A percentile compares a stretch with the other conserved stretches of the same genome.
Conservation (phyloP, 139 green algal genomes). For the Auxenochlorella protothecoides region DNA sequence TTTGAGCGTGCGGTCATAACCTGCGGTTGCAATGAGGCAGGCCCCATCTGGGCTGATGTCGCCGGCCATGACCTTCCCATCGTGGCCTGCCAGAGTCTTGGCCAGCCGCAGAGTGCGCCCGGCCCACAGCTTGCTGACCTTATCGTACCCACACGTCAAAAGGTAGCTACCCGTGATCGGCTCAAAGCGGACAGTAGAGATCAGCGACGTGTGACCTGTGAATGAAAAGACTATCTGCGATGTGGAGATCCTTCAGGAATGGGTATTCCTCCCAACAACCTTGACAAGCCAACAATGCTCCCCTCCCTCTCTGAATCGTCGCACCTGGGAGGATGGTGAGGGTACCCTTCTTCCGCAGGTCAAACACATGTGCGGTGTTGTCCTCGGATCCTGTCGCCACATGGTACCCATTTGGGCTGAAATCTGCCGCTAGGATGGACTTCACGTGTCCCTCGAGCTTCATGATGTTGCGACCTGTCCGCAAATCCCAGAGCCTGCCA, state of each 20-base stretch:
- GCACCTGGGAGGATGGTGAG: constrained; percentile 69
- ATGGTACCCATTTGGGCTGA: constrained; percentile 76
- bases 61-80: constrained; percentile 83
- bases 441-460: constrained; percentile 84
- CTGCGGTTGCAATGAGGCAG: constrained; percentile 47
- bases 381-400: constrained; percentile 71
- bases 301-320: background rate
- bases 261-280: background rate
- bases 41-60: constrained; percentile 50
- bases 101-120: constrained; percentile 44
- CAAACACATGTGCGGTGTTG: constrained; percentile 73
- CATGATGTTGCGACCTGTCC: constrained; percentile 73
- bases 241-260: background rate
- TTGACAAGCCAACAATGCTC: background rate
- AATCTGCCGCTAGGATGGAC: constrained; percentile 73
- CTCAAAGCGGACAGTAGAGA: constrained; percentile 66
- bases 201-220: constrained; percentile 51
- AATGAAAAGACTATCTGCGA: background rate
- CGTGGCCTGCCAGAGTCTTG: constrained; percentile 75
- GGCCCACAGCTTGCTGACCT: constrained; percentile 47
- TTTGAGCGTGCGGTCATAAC: constrained; percentile 82
- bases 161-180: constrained; percentile 57
- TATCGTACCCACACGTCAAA: constrained; percentile 69
- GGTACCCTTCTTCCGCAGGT: constrained; percentile 66
- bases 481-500: constrained; percentile 81